Base-by-base conservation (phyloP, 192 early-diverging fungal species). In the Lobosporangium transversale region DNA sequence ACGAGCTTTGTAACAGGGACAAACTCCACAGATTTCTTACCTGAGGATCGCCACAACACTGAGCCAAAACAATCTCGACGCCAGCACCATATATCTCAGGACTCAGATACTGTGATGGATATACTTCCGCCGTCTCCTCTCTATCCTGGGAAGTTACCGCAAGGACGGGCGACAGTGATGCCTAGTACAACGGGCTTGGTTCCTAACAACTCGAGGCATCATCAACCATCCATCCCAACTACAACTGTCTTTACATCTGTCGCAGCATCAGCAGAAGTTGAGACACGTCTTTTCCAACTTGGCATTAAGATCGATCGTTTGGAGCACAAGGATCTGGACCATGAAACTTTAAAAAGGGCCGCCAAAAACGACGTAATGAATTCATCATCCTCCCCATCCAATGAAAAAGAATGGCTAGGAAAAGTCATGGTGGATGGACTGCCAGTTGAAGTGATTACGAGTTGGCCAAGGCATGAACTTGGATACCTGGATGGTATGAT, bases 251-350 rank as follows among this genome's bases (percentile, higher is more conserved):
- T n/a, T n/a, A 48, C 36, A 10, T 24, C 21, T 47, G n/a, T n/a
- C n/a, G 11, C 26, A 4, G 14, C 24, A 27, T 18, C 17, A 30
- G 9, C 21, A 7, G 53, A 37, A 0, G 12, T 50, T 21, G 73
- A 76, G 36, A 76, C 73, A 0, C 64, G 73, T n/a, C 53, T 76
- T 52, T 76, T 76, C 31, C 73, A 76, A 37, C 59, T 76, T 56
- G 52, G 65, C 24, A 59, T 76, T 44, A 76, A 76, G 31, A 60
- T 76, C 32, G 73, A 76, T 24, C 64, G 64, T 24, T 45, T 76
- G 14, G 59, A 76, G 30, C 63, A 61, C 42, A 75, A 75, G 44
- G 63, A 66, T 43, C 23, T 65, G 4, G 70, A 75, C 33, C 70
- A 65, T 15, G 20, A 23, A 14, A 58, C 59, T 8, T 35, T 44